These are phyloP conservation scores for Serendipita sp. DNA, from an alignment of 768 basidiomycete species.

Conservation along the genomic window DNA sequence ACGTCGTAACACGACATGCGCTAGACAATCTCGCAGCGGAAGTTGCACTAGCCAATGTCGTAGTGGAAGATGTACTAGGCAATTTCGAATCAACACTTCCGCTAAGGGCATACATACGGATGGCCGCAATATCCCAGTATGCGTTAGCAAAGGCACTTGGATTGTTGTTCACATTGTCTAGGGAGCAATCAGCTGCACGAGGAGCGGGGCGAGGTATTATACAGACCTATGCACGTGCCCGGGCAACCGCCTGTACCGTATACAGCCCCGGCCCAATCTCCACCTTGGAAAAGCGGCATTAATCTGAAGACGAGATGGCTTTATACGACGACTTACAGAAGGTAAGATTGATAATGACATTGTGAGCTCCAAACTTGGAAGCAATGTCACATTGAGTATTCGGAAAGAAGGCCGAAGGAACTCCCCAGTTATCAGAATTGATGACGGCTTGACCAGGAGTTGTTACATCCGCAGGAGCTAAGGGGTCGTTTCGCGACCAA, in stretches of 20 bases:
- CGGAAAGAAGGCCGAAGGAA: slow-evolving; percentile 12
- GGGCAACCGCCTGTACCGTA: slow-evolving; percentile 10
- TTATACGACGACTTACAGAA: slow-evolving; percentile 10
- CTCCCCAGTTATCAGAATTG: slow-evolving; percentile 10
- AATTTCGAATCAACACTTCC: too few relatives aligned
- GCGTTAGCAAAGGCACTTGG: slow-evolving; percentile 13
- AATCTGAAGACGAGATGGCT: not conserved
- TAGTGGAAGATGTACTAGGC: too few relatives aligned
- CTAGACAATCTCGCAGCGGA: too few relatives aligned
- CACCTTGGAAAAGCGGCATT: not conserved
- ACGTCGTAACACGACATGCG: too few relatives aligned
- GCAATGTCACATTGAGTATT: slow-evolving; percentile 11
- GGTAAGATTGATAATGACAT: slow-evolving; percentile 15
- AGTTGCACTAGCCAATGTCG: too few relatives aligned
- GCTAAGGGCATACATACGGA: slow-evolving; percentile 11
- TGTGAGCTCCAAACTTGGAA: slow-evolving; percentile 11
- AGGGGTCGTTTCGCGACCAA: slow-evolving; percentile 22
- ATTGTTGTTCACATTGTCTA: slow-evolving; percentile 16
- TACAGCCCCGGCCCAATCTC: slow-evolving; percentile 9
- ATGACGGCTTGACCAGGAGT: not conserved
- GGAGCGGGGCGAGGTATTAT: not conserved
- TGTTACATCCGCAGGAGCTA: slow-evolving; percentile 6
- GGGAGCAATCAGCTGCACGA: not conserved
- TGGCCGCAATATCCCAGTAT: slow-evolving; percentile 14
- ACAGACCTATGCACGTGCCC: slow-evolving; percentile 11